These are phyloP conservation scores for Juglanconis oblonga DNA, from an alignment of 2,329 filamentous ascomycete species.

Conservation along the genomic window DNA sequence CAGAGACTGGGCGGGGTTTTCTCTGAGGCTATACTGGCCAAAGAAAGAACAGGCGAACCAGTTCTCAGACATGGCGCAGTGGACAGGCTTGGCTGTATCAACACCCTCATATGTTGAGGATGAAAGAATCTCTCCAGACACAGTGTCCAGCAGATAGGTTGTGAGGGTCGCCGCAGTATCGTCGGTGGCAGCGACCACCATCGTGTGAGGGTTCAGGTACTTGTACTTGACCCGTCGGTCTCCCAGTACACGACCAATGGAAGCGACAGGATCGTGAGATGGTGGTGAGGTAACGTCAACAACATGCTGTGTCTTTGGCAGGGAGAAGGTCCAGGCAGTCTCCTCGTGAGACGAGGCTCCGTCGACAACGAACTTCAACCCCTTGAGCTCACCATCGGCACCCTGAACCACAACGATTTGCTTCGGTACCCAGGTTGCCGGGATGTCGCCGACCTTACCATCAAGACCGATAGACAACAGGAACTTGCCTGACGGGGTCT, in stretches of 20 bases:
- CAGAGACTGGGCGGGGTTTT: slow-evolving; percentile 53
- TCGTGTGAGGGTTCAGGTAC: slow-evolving; percentile 85
- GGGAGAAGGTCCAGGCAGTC: slow-evolving; percentile 70
- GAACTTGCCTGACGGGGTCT: slow-evolving; percentile 50
- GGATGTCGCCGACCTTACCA: slow-evolving; percentile 47
- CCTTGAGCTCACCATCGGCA: slow-evolving; percentile 48
- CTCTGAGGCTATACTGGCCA: slow-evolving; percentile 55
- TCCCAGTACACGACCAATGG: slow-evolving; percentile 89
- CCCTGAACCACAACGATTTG: slow-evolving; percentile 54
- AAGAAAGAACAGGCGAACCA: slow-evolving; percentile 89
- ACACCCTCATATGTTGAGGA: slow-evolving; percentile 69
- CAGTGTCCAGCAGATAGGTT: slow-evolving; percentile 78
- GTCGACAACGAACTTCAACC: slow-evolving; percentile 48
- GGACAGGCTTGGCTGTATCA: slow-evolving; percentile 69
- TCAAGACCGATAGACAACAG: slow-evolving; percentile 51
- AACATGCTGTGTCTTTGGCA: slow-evolving; percentile 65
- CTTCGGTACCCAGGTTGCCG: slow-evolving; percentile 44
- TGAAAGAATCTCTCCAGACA: slow-evolving; percentile 78
- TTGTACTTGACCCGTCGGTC: slow-evolving; percentile 96
- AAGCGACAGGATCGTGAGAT: slow-evolving; percentile 81
- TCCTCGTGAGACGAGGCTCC: slow-evolving; percentile 41
- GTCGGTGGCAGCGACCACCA: slow-evolving; percentile 69
- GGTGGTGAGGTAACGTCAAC: slow-evolving; percentile 66
- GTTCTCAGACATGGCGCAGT: slow-evolving; percentile 84
- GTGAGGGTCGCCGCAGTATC: slow-evolving; percentile 58